Percentiles rank a stretch among this genome's conserved stretches.
phyloP scores from a whole-genome alignment of 2,329 filamentous ascomycete species.

The Fusarium sacchari region DNA sequence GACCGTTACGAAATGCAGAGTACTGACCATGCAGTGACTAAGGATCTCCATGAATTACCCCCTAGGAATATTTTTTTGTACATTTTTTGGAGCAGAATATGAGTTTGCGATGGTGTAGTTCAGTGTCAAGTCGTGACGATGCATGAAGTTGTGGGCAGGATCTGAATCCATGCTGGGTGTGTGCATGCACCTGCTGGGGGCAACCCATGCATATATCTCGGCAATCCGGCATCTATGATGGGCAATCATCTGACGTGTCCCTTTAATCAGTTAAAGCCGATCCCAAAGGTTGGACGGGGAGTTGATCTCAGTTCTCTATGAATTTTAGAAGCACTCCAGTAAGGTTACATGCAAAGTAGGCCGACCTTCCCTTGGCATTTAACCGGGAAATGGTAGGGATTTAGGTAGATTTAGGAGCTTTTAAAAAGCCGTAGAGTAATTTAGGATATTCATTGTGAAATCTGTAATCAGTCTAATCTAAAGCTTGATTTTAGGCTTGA shows the following conservation, averaged over 20 bases:
- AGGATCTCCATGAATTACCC: no score
- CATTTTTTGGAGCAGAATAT: neutral
- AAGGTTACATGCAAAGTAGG: neutral
- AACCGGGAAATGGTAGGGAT: neutral
- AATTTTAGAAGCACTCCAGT: neutral
- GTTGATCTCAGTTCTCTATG: neutral
- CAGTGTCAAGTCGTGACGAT: no score
- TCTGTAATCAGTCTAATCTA: neutral
- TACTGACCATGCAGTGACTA: neutral
- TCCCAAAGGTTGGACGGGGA: accelerated
- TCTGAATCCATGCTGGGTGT: neutral
- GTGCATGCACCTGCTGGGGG: neutral
- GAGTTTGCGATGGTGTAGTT: neutral
- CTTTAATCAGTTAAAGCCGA: accelerated
- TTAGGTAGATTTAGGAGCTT: neutral
- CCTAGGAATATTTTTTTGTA: no score
- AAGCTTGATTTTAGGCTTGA: neutral
- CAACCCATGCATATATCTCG: neutral
- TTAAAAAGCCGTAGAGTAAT: neutral
- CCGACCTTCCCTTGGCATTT: no score
- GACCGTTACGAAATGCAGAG: accelerated
- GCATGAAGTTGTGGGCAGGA: neutral
- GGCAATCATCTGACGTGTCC: neutral
- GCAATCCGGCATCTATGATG: neutral
- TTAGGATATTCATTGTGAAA: neutral